Conservation (phyloP, 2,329 filamentous ascomycete species). For the Fragosphaeria purpurea region DNA sequence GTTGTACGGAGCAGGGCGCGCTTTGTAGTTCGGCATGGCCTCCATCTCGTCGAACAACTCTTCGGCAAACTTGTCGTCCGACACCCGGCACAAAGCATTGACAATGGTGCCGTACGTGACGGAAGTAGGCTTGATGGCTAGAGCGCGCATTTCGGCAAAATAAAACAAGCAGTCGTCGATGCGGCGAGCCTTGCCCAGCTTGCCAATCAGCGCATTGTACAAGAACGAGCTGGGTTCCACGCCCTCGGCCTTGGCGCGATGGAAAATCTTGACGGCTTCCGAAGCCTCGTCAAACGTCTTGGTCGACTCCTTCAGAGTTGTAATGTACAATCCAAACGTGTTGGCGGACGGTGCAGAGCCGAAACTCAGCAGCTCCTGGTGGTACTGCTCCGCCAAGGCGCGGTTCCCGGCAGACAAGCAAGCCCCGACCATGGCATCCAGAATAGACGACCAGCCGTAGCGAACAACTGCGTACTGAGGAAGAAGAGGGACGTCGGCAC, state of each 20-base stretch:
- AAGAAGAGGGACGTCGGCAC: conserved; percentile 75
- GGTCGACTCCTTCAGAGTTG: conserved; percentile 92
- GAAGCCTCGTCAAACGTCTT: conserved; percentile 97
- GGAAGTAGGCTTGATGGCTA: conserved; percentile 88
- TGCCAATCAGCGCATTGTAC: conserved; percentile 96
- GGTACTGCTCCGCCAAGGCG: conserved; percentile 70
- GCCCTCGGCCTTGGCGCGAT: conserved; percentile 83
- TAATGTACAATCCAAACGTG: conserved; percentile 97
- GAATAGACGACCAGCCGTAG: conserved; percentile 92
- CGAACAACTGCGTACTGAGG: conserved; percentile 78
- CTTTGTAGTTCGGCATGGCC: conserved; percentile 96
- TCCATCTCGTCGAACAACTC: conserved; percentile 99
- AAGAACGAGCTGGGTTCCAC: conserved; percentile 94
- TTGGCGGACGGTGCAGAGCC: conserved; percentile 89
- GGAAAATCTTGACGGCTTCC: conserved; percentile 95
- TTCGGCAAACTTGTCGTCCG: conserved; percentile 94
- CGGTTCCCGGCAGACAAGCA: conserved; percentile 78
- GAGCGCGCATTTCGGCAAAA: conserved; percentile 91
- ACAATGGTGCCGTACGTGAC: conserved; percentile 98
- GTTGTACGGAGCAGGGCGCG: conserved; percentile 93
- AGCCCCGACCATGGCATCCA: conserved; percentile 93
- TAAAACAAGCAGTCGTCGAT: conserved; percentile 98
- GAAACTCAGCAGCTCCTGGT: conserved; percentile 84
- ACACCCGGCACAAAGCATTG: conserved; percentile 93
- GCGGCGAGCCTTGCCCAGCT: conserved; percentile 92